Evolutionary conservation across 768 basidiomycete genomes (phyloP), one percentile per base, ranked within the genome.

Genomic region (Boletus subparvulus): DNA sequence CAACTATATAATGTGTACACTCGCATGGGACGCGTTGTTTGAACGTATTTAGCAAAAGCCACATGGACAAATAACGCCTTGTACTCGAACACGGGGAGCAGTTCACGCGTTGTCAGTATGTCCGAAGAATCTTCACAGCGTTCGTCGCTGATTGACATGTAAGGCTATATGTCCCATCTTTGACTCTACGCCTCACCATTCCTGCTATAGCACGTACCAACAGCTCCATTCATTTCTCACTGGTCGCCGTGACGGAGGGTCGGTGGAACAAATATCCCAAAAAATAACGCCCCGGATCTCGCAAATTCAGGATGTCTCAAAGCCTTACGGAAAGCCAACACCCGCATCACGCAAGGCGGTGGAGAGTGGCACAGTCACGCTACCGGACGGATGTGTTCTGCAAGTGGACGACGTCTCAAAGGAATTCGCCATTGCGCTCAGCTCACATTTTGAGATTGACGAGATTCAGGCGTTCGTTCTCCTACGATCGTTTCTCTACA

Each of bases 381-480:
- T 95, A n/a, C 72, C 78, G 13, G 88, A 91, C 66, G 87, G 84
- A 6, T 79, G 85, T 21, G 75, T 75, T 32, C 61, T 89, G 24
- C 78, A 78, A 55, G 79, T 92, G 37, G 87, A 88, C 60, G 80
- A 86, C 39, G 80, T 80, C 37, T 84, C 88, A 74, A 87, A 88
- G 67, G 83, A 87, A 53, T 83, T 84, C 60, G 79, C 87, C 47
- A 74, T 82, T 58, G 84, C 87, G 47, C 82, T 97, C 62, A 91
- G 92, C 73, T 69, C 78, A 42, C 79, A 79, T 56, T 86, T 92
- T 69, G 76, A 83, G 30, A 84, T 96, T 24, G 92, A 95, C 73
- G 84, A 95, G 64, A 76, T 93, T 2, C 84, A 88, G n/a, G 86
- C 92, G 0, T 78, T 89, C 42, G 74, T 87, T 5, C 78, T 95